Evolutionary conservation across 176 grass and related monocot genomes (phyloP).

Genomic region (Carex parvula): DNA sequence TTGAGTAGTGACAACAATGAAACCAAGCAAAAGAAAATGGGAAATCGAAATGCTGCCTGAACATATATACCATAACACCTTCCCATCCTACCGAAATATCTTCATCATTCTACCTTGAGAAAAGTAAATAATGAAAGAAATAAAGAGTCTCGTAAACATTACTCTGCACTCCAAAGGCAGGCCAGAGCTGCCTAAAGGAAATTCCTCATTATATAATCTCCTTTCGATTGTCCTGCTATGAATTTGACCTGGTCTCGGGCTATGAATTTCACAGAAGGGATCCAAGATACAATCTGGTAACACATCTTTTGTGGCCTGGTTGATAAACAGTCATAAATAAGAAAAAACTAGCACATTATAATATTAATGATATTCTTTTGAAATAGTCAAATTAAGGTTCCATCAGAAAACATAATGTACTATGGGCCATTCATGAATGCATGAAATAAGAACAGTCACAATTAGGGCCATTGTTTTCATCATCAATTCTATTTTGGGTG

Average conservation of each 20-base stretch:
- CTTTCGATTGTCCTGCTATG: neutral
- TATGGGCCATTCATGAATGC: neutral
- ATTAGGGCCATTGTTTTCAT: neutral
- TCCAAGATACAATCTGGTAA: constrained; percentile 5
- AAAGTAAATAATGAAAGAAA: neutral
- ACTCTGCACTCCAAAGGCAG: neutral
- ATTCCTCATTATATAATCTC: neutral
- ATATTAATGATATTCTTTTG: neutral
- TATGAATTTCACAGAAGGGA: neutral
- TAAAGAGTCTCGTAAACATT: neutral
- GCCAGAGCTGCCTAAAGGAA: neutral
- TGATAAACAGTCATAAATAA: neutral
- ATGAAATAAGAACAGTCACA: too few relatives aligned
- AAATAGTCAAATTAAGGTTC: too few relatives aligned
- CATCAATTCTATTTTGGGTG: neutral
- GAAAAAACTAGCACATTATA: neutral
- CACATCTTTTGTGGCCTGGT: neutral
- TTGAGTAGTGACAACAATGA: neutral
- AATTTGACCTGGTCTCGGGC: neutral
- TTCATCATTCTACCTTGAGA: neutral
- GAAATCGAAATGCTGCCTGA: too few relatives aligned
- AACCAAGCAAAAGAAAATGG: neutral
- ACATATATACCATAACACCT: too few relatives aligned
- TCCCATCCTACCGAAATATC: neutral
- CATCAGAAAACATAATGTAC: neutral